These are phyloP conservation scores for Apophysomyces variabilis DNA, from an alignment of 371 early-diverging fungal species.

Conservation along the genomic window DNA sequence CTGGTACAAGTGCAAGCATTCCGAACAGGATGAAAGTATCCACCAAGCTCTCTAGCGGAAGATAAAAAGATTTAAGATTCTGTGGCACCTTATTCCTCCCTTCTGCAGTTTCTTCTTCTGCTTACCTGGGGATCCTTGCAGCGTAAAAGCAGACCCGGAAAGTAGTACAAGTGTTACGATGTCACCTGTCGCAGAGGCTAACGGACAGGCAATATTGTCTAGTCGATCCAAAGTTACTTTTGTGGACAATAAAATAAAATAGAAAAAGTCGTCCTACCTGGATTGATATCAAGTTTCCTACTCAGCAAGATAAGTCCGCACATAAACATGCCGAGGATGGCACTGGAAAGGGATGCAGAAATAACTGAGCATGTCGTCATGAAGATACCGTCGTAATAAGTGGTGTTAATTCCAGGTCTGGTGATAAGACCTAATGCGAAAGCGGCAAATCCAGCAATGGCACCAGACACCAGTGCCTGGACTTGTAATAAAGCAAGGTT, in stretches of 20 bases:
- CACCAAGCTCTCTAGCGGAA: constrained; percentile 25
- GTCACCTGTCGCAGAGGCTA: constrained; percentile 71
- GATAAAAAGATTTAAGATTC: constrained; percentile 14
- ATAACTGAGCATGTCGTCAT: constrained; percentile 73
- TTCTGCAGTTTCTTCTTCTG: constrained; percentile 6
- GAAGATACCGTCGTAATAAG: constrained; percentile 60
- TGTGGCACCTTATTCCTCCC: constrained; percentile 8
- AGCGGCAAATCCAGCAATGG: constrained; percentile 70
- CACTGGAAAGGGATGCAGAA: constrained; percentile 72
- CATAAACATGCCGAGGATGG: constrained; percentile 75
- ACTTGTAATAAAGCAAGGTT: constrained; percentile 73
- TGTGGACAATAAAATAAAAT: constrained; percentile 9
- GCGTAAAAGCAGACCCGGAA: constrained; percentile 52
- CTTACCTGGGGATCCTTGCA: constrained; percentile 55
- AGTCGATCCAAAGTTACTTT: constrained; percentile 31
- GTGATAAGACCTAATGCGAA: constrained; percentile 64
- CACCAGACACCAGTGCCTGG: constrained; percentile 73
- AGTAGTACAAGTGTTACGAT: constrained; percentile 65
- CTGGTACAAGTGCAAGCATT: constrained; percentile 53
- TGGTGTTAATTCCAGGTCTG: constrained; percentile 49
- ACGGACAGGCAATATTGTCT: constrained; percentile 68
- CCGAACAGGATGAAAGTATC: constrained; percentile 51
- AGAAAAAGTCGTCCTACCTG: constrained; percentile 65
- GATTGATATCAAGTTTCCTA: constrained; percentile 70
- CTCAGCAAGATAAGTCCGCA: constrained; percentile 69